phyloP scores from a whole-genome alignment of 768 basidiomycete genomes.

The Galerina sulciceps region DNA sequence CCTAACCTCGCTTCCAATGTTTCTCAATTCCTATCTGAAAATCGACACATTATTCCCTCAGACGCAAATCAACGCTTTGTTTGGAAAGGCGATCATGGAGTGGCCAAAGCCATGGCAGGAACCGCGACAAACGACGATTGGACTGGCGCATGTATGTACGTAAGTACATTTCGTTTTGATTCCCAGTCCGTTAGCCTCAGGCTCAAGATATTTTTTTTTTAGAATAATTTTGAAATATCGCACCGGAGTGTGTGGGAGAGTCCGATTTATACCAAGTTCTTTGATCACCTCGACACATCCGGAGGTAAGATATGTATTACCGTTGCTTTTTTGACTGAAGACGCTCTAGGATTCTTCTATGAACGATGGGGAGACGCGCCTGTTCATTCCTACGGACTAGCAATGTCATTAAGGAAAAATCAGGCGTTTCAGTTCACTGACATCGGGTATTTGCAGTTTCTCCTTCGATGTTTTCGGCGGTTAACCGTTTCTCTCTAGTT shows the following conservation, averaged over 20 bases:
- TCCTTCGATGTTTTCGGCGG: neutral
- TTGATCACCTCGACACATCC: slow-evolving; percentile 27
- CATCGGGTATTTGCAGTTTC: slow-evolving; percentile 19
- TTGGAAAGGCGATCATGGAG: slow-evolving; percentile 22
- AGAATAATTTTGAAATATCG: slow-evolving; percentile 37
- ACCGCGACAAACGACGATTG: slow-evolving; percentile 28
- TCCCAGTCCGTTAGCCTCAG: neutral
- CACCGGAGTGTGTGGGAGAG: slow-evolving; percentile 32
- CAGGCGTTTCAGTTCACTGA: slow-evolving; percentile 31
- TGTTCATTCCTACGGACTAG: slow-evolving; percentile 30
- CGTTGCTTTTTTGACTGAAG: neutral
- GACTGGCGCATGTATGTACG: slow-evolving; percentile 32
- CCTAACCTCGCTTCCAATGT: slow-evolving; percentile 30
- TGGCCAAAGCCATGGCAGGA: slow-evolving; percentile 28
- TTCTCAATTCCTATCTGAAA: slow-evolving; percentile 24
- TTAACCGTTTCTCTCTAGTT: slow-evolving; percentile 8
- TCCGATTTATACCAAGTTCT: slow-evolving; percentile 27
- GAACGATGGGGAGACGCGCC: slow-evolving; percentile 34
- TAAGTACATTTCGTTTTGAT: slow-evolving; percentile 17
- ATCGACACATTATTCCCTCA: slow-evolving; percentile 14
- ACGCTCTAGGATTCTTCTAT: slow-evolving; percentile 30
- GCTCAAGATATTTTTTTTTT: too few species aligned
- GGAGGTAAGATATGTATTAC: slow-evolving; percentile 19
- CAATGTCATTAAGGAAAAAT: slow-evolving; percentile 31
- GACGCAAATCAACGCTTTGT: slow-evolving; percentile 30